Evolutionary conservation across 78 protist genomes (phyloP).

Genomic region (Parvularia atlantis): DNA sequence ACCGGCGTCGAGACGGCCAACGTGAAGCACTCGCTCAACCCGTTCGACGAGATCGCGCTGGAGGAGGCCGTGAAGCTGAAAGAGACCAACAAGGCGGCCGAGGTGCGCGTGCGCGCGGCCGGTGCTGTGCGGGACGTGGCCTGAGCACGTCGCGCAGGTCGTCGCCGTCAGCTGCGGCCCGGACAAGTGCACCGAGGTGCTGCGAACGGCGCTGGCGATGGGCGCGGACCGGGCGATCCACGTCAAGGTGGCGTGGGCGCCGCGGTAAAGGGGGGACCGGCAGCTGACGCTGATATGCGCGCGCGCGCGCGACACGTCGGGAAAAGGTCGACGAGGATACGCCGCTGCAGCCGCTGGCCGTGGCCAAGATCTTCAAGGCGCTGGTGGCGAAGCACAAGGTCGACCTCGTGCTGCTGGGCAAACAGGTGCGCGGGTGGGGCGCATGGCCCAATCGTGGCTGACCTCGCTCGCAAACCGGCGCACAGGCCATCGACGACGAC

Average conservation of each 20-base stretch:
- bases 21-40: conserved; percentile 90
- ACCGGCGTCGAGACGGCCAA: conserved; percentile 73
- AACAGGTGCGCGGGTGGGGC: conserved; percentile 46
- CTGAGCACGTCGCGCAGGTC: conserved; percentile 46
- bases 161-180: conserved; percentile 89
- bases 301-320: background rate
- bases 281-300: background rate
- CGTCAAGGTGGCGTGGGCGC: conserved; percentile 47
- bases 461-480: too few species aligned
- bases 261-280: conserved; percentile 3
- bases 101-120: too few species aligned
- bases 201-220: conserved; percentile 86
- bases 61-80: conserved; percentile 80
- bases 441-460: too few species aligned
- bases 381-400: conserved; percentile 54
- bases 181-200: conserved; percentile 28
- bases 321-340: background rate
- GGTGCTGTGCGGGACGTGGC: too few species aligned
- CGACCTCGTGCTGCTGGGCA: conserved; percentile 45
- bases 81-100: conserved; percentile 50
- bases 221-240: conserved; percentile 93
- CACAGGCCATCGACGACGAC: conserved; percentile 96
- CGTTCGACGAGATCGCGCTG: conserved; percentile 93
- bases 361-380: conserved; percentile 75
- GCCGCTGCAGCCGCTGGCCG: conserved; percentile 71